A percentile compares a stretch with the other conserved stretches of the same genome.
Conservation (phyloP, 257 asterid species). For the Nicotiana tomentosiformis region DNA sequence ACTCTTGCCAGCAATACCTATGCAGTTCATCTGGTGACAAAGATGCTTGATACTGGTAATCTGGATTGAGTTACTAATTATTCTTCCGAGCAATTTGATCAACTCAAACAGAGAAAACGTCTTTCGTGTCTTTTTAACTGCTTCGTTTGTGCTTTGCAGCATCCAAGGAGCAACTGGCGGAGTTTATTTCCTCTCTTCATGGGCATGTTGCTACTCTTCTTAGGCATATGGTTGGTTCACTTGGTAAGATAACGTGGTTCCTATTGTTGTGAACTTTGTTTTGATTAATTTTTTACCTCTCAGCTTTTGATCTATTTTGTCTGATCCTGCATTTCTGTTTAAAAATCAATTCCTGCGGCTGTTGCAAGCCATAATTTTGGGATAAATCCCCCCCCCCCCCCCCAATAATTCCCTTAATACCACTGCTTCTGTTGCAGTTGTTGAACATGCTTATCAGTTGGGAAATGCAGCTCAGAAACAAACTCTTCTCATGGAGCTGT, state of each 20-base stretch:
- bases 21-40: constrained; percentile 81
- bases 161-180: constrained; percentile 69
- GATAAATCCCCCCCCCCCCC: neutral
- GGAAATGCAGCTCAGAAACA: constrained; percentile 90
- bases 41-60: constrained; percentile 79
- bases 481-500: constrained; percentile 75
- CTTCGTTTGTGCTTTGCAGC: constrained; percentile 36
- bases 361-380: neutral
- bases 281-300: neutral
- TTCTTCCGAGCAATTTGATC: neutral
- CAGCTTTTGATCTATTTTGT: neutral
- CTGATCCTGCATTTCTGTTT: neutral
- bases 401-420: neutral
- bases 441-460: constrained; percentile 76
- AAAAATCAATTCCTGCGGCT: neutral
- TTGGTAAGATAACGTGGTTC: constrained; percentile 43
- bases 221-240: constrained; percentile 89
- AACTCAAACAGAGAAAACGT: neutral
- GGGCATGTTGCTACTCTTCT: constrained; percentile 81
- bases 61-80: constrained; percentile 6
- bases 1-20: constrained; percentile 61
- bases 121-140: neutral
- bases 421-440: constrained; percentile 39
- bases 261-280: neutral
- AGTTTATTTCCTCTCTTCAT: constrained; percentile 69